Percentiles rank a stretch among this genome's conserved stretches.
phyloP scores from a whole-genome alignment of 179 eudicot species.

The Dionaea muscipula region DNA sequence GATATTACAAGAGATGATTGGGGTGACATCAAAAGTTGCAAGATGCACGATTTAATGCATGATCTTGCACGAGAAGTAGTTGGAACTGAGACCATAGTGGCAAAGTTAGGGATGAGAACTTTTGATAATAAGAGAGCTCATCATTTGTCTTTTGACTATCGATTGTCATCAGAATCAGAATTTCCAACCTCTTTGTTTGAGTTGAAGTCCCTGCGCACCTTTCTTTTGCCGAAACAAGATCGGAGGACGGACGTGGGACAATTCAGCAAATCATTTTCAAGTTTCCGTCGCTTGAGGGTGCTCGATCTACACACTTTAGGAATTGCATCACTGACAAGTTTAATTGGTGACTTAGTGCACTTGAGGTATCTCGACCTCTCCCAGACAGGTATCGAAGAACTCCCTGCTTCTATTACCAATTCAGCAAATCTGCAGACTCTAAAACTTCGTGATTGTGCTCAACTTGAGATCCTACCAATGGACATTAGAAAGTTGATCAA shows the following conservation, averaged over 20 bases:
- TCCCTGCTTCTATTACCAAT: constrained; percentile 15
- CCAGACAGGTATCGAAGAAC: not conserved
- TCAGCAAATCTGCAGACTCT: constrained; percentile 18
- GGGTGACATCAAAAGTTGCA: constrained; percentile 15
- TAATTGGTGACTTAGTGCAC: constrained; percentile 14
- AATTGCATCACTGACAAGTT: constrained; percentile 11
- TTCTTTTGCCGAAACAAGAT: not conserved
- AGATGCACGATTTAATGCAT: constrained; percentile 36
- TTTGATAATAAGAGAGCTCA: not conserved
- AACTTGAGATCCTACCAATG: constrained; percentile 5
- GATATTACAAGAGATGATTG: constrained; percentile 8
- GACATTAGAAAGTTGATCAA: constrained; percentile 11
- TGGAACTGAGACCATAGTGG: not conserved
- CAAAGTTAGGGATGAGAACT: too few species aligned
- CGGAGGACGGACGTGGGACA: too few species aligned
- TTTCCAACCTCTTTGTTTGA: constrained; percentile 1
- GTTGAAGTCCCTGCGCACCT: not conserved
- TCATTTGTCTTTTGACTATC: not conserved
- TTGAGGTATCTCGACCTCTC: constrained; percentile 15
- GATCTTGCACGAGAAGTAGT: constrained; percentile 24
- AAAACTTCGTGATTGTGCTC: not conserved
- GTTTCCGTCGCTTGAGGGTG: constrained; percentile 14
- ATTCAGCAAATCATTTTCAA: not conserved
- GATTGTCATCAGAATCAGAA: not conserved
- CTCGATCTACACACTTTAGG: constrained; percentile 6